These are phyloP conservation scores for Stipa capillata DNA, from an alignment of 176 grass and related monocot species.

Conservation along the genomic window DNA sequence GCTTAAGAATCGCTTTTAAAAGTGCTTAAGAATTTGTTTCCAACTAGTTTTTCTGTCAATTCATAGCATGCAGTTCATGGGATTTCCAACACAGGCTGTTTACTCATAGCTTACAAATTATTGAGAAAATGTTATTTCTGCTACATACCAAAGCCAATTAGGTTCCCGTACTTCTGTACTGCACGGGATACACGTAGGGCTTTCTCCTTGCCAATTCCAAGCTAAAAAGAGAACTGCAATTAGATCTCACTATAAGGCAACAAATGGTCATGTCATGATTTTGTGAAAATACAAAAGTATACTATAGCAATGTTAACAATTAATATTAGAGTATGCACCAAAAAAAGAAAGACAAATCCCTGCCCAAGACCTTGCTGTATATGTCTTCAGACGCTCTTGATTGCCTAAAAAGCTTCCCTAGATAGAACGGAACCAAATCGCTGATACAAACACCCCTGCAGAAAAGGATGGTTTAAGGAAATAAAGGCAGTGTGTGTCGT, in stretches of 20 bases:
- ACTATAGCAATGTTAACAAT: background rate
- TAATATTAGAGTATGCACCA: background rate
- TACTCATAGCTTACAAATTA: background rate
- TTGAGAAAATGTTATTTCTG: background rate
- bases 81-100: background rate
- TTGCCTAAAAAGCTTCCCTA: constrained; percentile 73
- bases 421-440: constrained; percentile 79
- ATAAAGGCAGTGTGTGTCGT: background rate
- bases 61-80: background rate
- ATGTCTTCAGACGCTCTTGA: constrained; percentile 66
- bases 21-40: background rate
- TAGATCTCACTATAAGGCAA: constrained; percentile 3
- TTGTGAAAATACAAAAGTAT: background rate
- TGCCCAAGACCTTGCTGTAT: constrained; percentile 51
- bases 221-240: constrained; percentile 38
- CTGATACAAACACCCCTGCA: constrained; percentile 90
- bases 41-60: background rate
- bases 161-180: constrained; percentile 76
- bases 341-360: background rate
- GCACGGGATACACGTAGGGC: constrained; percentile 35
- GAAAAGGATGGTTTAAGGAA: background rate
- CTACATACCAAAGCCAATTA: constrained; percentile 84
- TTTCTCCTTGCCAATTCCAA: constrained; percentile 83
- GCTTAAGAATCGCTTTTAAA: too few relatives aligned
- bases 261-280: background rate